Evolutionary conservation across 352 stramenopile species (phyloP), one percentile per base, ranked within the genome.

Genomic region (Globisporangium mamillatum): DNA sequence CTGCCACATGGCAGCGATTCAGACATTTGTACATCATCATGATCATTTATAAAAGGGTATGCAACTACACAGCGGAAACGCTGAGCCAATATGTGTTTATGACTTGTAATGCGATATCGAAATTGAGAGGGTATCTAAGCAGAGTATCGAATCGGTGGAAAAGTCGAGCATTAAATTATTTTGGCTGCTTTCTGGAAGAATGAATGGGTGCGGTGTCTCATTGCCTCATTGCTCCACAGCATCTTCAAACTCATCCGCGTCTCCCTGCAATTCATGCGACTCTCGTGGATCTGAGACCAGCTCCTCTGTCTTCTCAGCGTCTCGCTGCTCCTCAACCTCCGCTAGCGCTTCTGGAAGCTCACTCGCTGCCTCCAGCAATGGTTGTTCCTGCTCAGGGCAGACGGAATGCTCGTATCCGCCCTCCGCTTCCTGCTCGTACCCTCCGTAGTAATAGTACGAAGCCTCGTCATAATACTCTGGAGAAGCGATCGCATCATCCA

Each of bases 201-300:
- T 20, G 25, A 24, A 14, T 6, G 14, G 12, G 5, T 3, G 14
- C 29, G 5, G 36, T 64, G 36, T 55, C 36, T 20, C 38, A 41
- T 60, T 22, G 29, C 29, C 4, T 32, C 29, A 60, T 22, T 64
- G 34, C 38, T 64, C 58, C 41, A 54, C 8, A 1, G 58, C 38
- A 24, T 64, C 58, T 64, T 64, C 58, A 54, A 64, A 64, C 5
- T 55, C 58, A 7, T 63, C 41, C n/a, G 18, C 41, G 14, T 54
- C 58, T 24, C 14, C 58, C 41, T 63, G n/a, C n/a, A 25, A 14
- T 36, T 48, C 57, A 7, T 25, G 27, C 0, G 14, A 4, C 27
- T 25, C 16, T 25, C 27, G 20, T n/a, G 29, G 20, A 8, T 48
- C 55, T 9, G 12, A 66, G 32, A 6, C 27, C 2, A 36, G 22